Base-by-base conservation (phyloP, 1,284 basidiomycete species). In the Abortiporus biennis region DNA sequence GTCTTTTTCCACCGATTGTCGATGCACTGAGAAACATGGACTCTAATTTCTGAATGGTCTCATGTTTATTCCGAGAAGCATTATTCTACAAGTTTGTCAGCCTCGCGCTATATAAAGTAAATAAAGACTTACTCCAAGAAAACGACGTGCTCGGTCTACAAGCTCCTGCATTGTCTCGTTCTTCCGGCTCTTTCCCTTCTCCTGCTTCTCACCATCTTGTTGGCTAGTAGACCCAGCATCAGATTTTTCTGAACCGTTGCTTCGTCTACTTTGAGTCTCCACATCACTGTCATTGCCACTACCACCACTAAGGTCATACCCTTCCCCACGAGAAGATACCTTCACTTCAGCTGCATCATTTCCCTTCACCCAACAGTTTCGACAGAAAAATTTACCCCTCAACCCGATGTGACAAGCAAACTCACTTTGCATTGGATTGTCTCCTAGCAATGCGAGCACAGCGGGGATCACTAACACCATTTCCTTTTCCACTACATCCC, bases 361-460 rank as follows among this genome's bases (percentile, higher is more conserved):
- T 60, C 38, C n/a, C n/a, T 61, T 53, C 0, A 66, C 63, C 24
- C 44, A 40, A 36, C 69, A 73, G 0, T 40, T 40, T 0, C 64
- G 59, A 48, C 69, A 72, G 40, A 71, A 68, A 17, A 52, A 55
- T 25, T 65, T 67, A 0, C 64, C 67, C 0, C 24, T 38, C 1
- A 68, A 42, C 0, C 70, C 68, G 40, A 69, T 63, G 36, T 72
- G 69, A 32, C 57, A 67, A 0, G 64, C 55, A 39, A 71, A 52
- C 42, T 71, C 65, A 36, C 68, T 69, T 37, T 68, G 64, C 70
- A 71, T 72, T 0, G 67, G 68, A 47, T 71, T 71, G 44, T 72
- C 66, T 1, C 68, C 65, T 1, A 64, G 55, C 2, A 69, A 41
- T 1, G 65, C 68, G 2, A 69, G 50, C 0, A 65, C 53, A 1